These are phyloP conservation scores for Gossypium schwendimanii DNA, from an alignment of 441 rosid species.

Conservation along the genomic window DNA sequence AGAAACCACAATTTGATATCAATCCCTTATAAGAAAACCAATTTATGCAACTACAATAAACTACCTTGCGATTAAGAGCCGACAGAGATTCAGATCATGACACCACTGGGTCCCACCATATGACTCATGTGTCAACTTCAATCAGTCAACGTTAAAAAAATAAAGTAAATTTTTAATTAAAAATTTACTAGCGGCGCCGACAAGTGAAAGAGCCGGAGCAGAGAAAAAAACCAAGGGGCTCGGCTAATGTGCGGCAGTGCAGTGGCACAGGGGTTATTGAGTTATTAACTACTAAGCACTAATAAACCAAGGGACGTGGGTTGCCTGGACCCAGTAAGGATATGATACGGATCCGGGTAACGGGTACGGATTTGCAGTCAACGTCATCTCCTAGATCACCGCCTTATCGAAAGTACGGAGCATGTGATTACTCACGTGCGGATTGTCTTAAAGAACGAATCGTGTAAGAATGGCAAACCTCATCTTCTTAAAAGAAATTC, in stretches of 20 bases:
- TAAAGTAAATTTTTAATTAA: no score
- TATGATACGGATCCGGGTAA: constrained; percentile 10
- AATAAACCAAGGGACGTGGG: no score
- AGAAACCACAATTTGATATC: no score
- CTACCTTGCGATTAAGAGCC: not conserved
- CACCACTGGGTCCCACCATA: constrained; percentile 14
- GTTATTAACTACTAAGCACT: no score
- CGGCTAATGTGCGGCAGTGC: constrained; percentile 6
- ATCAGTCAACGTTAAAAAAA: not conserved
- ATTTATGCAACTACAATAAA: no score
- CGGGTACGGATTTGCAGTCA: constrained; percentile 10
- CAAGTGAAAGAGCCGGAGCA: not conserved
- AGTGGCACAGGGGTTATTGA: not conserved
- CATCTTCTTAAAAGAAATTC: not conserved
- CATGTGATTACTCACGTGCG: constrained; percentile 18
- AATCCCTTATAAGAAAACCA: no score
- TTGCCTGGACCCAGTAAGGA: not conserved
- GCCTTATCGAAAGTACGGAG: constrained; percentile 19
- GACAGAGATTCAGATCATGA: constrained; percentile 33
- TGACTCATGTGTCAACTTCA: constrained; percentile 4
- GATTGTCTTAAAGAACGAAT: constrained; percentile 5
- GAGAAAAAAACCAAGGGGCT: not conserved
- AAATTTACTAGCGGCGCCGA: constrained; percentile 20
- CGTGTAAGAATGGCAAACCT: constrained; percentile 3
- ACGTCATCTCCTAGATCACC: not conserved